Evolutionary conservation across 108 stramenopile species (phyloP), one percentile per base, ranked within the genome.

Genomic region (Cyclotella distinguenda): DNA sequence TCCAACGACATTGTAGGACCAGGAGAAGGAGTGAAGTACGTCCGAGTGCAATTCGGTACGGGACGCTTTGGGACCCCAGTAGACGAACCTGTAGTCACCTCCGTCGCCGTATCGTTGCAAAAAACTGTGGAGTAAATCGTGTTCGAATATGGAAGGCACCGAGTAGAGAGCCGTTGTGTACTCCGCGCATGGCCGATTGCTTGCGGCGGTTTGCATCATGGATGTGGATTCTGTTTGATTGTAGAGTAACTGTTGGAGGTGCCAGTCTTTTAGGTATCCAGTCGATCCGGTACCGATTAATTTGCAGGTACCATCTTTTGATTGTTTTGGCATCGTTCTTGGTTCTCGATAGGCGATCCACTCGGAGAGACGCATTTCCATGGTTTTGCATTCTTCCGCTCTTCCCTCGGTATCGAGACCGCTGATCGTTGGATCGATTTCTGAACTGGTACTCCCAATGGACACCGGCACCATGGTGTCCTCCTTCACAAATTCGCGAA

Each of bases 211-310:
- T 35, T 39, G 12, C 19, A 23, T 19, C 16, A 31, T 58, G 15
- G 6, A 60, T 30, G 6, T 13, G 23, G 4, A 62, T 40, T 59
- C 19, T 65, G 30, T 28, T 45, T 69, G 8, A 62, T 34, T 32
- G 56, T n/a, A 22, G 4, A 85, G 51, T 22, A 60, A 59, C 33
- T 66, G 54, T 43, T 68, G 47, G 18, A 92, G 60, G 72, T 92
- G 91, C 91, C 91, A 92, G 67, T 92, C 91, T 68, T 92, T 92
- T 22, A 92, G 74, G 44, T 92, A 92, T 46, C 59, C 59, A 19
- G 8, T 54, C 4, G 19, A 19, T n/a, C 16, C 33, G 23, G 9
- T 4, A 44, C 25, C 32, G 6, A 42, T 30, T 52, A 6, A 0
- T 12, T 42, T 23, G 54, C 11, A 23, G 32, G 38, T 40, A 42